Base-by-base conservation (phyloP, 768 basidiomycete genomes). In the Cantharellus anzutake region DNA sequence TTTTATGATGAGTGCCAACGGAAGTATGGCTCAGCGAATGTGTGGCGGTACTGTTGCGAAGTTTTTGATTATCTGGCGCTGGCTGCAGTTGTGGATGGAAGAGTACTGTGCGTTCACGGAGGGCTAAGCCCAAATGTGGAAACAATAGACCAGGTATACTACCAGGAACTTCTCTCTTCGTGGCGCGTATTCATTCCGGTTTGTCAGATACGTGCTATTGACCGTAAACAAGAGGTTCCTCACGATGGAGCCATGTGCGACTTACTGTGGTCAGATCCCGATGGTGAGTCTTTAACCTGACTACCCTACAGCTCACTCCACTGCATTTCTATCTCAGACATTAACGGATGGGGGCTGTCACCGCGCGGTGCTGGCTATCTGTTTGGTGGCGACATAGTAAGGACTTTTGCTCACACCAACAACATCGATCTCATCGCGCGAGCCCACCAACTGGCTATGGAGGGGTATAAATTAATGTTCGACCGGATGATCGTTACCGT, bases 171-270 rank as follows among this genome's bases (percentile, higher is more conserved):
- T 29, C 62, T 66, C 75, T 64, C 16, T 42, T 37, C 40, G 39
- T 57, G 14, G 5, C 40, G 35, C 35, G 56, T 57, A 5, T 20
- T 48, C 58, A 5, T 20, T 42, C 38, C 5, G 57, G 34, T 1
- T 39, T 39, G 16, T 11, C 64, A 76, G 92, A 97, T 98, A 65
- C 85, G 94, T 57, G 78, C 83, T 42, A 94, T 98, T 66, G 93
- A 97, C 74, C 74, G 94, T 41, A 92, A 93, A 70, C 91, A 94
- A 70, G 94, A 98, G 68, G 94, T 98, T 34, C 94, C 94, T 37
- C 94, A 98, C 70, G 94, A 98, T 68, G 94, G 94, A 7, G 83
- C 92, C 4, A 97, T 98, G 94, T 98, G 94, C 67, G 94, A 98
- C 72, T 75, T 98, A 2, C 75, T 98, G n/a, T 98, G 94, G 94